Evolutionary conservation across 768 basidiomycete species (phyloP), one percentile per base, ranked within the genome.

Genomic region (Collybia nuda): DNA sequence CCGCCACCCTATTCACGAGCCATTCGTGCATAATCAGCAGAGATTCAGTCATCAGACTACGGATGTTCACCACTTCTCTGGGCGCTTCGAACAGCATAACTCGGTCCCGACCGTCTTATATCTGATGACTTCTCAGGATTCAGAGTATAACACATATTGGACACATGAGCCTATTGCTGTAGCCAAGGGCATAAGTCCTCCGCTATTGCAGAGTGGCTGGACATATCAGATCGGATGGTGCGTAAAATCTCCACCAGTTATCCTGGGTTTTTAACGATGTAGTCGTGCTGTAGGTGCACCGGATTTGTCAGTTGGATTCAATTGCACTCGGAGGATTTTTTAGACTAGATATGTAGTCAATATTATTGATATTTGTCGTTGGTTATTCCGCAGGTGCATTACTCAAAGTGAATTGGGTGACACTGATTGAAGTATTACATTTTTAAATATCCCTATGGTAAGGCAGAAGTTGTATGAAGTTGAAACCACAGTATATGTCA

Each of bases 71-170:
- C 40, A 40, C 37, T 50, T 8, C 8, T 14, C 40, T 23, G 15
- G 15, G 24, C 42, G 35, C 41, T 32, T 32, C 12, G 9, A 32
- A 11, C 64, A 65, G 40, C 63, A 66, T 5, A 50, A 50, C 8
- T 54, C 55, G 11, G 40, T 69, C n/a, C 73, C 75, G 2, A 63
- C 65, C 5, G 64, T 77, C 32, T 61, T 72, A 49, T 79, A 77
- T 44, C 61, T 77, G 23, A 70, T 76, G 46, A 78, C 77, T 0
- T 72, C 76, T 0, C 50, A 55, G 17, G 57, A 61, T 29, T 54
- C 69, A 15, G 56, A 54, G 2, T 62, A 67, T 36, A 58, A 63
- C 44, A 71, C 77, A 0, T 64, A 72, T 50, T 76, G 75, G 68
- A 72, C 73, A 9, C 61, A 65, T 46, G 52, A 44, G 17, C 63